Evolutionary conservation across 2,329 filamentous ascomycete species (phyloP), one percentile per base, ranked within the genome.

Genomic region (Ophiocordyceps australis): DNA sequence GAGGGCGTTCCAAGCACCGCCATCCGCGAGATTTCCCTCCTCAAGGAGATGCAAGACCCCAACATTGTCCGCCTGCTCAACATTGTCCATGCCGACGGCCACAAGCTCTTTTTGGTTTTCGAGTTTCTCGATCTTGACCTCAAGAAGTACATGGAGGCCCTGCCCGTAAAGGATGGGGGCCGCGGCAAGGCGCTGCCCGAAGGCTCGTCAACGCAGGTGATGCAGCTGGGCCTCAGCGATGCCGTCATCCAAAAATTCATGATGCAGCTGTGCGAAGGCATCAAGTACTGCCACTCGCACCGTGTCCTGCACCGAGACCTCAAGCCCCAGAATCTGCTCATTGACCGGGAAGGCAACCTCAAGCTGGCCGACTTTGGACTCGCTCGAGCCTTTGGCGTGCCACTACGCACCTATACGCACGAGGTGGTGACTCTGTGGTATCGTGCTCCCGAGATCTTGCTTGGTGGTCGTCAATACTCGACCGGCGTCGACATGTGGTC

Each of bases 401-500:
- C 83, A 4, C 59, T 93, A 40, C 67, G 83, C 40, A 93, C 83
- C 27, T 93, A 92, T 52, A 92, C 85, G 25, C 83, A 93, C 53
- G 83, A 93, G 65, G 82, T 93, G 32, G 83, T 93, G 31, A 93
- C 83, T 2, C 63, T 93, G 30, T 93, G 83, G 83, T 93, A 93
- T 49, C 76, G 85, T 33, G 68, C 82, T 7, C 83, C 83, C 1
- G 83, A 93, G 50, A 91, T 93, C 51, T 64, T 93, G 13, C 70
- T 93, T 2, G 83, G 83, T 45, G 82, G 83, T 30, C 74, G 83
- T 27, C 82, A 92, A 49, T 93, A 93, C 56, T 89, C 80, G 10
- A 93, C 83, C 10, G 83, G 83, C 30, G 82, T 93, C 22, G 83
- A 93, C 45, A 93, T 93, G 79, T 93, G 83, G 83, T 89, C 80